Evolutionary conservation across 768 basidiomycete species (phyloP), one percentile per base, ranked within the genome.

Genomic region (Rossbeevera mucosa): DNA sequence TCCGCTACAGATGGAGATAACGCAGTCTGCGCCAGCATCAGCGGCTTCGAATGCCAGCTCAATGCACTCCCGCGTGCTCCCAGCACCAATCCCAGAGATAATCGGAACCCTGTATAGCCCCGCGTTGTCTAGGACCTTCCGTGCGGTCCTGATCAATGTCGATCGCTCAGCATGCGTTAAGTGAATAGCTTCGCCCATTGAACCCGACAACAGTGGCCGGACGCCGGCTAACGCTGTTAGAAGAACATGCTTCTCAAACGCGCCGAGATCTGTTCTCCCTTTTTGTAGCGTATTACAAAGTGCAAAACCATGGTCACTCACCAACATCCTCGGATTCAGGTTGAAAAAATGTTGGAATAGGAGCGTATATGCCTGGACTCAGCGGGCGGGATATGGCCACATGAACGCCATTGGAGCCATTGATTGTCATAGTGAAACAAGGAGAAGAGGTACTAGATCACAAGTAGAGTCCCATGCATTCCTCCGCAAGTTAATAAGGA

Each of bases 111-210:
- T 58, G 12, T 57, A 47, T 21, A 89, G 70, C 1, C 82, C 85
- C 14, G 80, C 82, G 11, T 69, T 71, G 61, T 95, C 91, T 43
- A 95, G 76, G 0, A 82, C 85, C 48, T 76, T 76, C 38, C 94
- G 80, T 20, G 86, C 84, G 2, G 81, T 75, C 49, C 73, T 78
- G 65, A 92, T 82, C 56, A 93, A 72, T 9, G 61, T 70, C 42
- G 75, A 71, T 36, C 92, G 82, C 63, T 94, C 92, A 3, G 73
- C 63, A 60, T 79, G 85, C 38, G 86, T 70, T 43, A 83, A 69
- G 63, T 94, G 91, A 55, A 82, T 78, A 18, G 88, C 91, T 66
- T 94, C 92, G 58, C 92, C 85, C 88, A 89, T 89, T 5, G 88
- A 86, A 16, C 91, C 91, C 29, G 83, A 78, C 46, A 92, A 73